These are phyloP conservation scores for Neurospora sp. DNA, from an alignment of 495 filamentous ascomycete genomes.

Conservation along the genomic window DNA sequence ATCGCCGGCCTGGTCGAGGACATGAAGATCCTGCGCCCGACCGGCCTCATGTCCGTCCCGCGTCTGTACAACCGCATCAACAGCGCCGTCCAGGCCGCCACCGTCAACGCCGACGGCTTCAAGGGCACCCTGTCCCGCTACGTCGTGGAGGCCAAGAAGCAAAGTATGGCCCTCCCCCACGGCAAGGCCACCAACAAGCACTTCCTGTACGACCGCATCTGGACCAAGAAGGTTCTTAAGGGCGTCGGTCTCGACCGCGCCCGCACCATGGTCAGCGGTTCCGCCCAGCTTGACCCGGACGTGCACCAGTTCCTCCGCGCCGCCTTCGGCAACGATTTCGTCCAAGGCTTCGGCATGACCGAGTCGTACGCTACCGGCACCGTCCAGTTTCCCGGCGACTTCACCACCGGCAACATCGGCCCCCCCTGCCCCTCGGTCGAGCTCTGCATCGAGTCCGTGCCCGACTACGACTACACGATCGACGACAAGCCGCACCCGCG, in stretches of 20 bases:
- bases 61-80: conserved; percentile 90
- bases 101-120: conserved; percentile 67
- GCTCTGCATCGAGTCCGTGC: conserved; percentile 72
- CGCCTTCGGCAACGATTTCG: conserved; percentile 66
- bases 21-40: conserved; percentile 76
- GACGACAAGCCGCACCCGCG: conserved; percentile 90
- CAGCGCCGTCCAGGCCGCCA: conserved; percentile 64
- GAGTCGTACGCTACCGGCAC: conserved; percentile 81
- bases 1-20: conserved; percentile 83
- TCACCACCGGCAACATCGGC: conserved; percentile 73
- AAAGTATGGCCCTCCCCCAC: conserved; percentile 58
- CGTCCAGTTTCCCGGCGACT: conserved; percentile 58
- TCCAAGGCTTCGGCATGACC: conserved; percentile 89
- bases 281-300: conserved; percentile 79
- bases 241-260: conserved; percentile 70
- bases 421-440: conserved; percentile 56
- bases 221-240: conserved; percentile 76
- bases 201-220: conserved; percentile 81
- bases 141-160: conserved; percentile 69
- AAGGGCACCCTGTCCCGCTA: conserved; percentile 73
- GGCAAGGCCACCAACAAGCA: conserved; percentile 72
- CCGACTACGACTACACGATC: conserved; percentile 88
- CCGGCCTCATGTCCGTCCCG: conserved; percentile 77
- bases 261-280: conserved; percentile 72
- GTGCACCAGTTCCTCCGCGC: conserved; percentile 84